These are phyloP conservation scores for Nakaseomyces nivariensis DNA, from an alignment of 1,139 yeast genomes.

Conservation along the genomic window DNA sequence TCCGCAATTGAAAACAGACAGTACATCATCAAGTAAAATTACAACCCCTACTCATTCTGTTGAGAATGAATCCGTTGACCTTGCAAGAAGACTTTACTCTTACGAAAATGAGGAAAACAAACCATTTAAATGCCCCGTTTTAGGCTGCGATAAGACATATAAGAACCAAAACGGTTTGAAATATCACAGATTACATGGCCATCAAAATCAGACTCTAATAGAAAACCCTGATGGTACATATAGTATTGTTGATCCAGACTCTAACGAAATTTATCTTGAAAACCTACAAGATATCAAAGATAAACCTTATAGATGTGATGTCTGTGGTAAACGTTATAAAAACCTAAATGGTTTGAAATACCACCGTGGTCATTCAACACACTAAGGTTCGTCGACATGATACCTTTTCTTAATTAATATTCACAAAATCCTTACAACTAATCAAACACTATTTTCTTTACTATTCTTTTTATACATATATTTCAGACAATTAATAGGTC, in stretches of 20 bases:
- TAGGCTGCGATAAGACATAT: constrained; percentile 95
- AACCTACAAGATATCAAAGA: constrained; percentile 83
- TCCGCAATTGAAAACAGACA: not conserved
- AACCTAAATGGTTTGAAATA: constrained; percentile 92
- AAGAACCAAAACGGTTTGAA: constrained; percentile 95
- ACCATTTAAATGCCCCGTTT: constrained; percentile 95
- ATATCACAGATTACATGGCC: constrained; percentile 93
- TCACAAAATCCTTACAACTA: not conserved
- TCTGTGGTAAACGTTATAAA: constrained; percentile 94
- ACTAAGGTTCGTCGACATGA: constrained; percentile 32
- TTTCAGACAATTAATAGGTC: not conserved
- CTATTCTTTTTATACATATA: not conserved
- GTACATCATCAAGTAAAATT: not conserved
- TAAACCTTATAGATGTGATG: constrained; percentile 96
- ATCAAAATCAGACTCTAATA: constrained; percentile 85
- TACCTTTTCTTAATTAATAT: constrained; percentile 1
- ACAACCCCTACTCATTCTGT: not conserved
- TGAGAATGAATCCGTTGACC: constrained; percentile 38
- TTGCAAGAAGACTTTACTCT: constrained; percentile 86
- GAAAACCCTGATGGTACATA: constrained; percentile 90
- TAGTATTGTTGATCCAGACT: constrained; percentile 86
- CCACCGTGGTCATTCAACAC: constrained; percentile 96
- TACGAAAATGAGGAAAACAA: constrained; percentile 86
- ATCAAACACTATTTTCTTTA: not conserved
- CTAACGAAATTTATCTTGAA: constrained; percentile 82